These are phyloP conservation scores for Decorospora gaudefroyi DNA, from an alignment of 2,329 filamentous ascomycete genomes.

Conservation along the genomic window DNA sequence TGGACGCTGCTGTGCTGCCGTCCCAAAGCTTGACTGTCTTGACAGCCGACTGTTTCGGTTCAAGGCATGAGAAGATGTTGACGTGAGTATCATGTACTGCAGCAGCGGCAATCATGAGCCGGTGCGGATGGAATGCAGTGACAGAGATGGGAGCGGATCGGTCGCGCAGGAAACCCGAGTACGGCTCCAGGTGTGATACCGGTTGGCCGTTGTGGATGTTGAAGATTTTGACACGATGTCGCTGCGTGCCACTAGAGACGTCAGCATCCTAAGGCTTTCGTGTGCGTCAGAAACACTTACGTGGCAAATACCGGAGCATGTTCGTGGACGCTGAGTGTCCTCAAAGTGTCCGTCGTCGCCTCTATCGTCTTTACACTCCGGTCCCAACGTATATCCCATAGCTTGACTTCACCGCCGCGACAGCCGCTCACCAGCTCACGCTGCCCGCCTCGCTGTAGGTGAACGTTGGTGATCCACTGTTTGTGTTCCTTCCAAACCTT, in stretches of 20 bases:
- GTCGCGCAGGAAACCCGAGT: slow-evolving; percentile 84
- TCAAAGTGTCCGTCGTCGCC: slow-evolving; percentile 75
- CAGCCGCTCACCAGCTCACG: slow-evolving; percentile 89
- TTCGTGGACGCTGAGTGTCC: slow-evolving; percentile 90
- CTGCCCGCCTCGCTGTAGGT: slow-evolving; percentile 94
- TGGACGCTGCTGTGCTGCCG: slow-evolving; percentile 25
- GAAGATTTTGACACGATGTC: slow-evolving; percentile 88
- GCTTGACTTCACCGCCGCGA: slow-evolving; percentile 86
- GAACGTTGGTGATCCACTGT: slow-evolving; percentile 94
- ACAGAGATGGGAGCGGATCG: slow-evolving; percentile 81
- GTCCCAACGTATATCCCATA: slow-evolving; percentile 95
- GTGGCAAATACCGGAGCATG: slow-evolving; percentile 89
- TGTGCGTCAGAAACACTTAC: slow-evolving; percentile 61
- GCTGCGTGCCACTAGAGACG: slow-evolving; percentile 73
- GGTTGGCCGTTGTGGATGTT: slow-evolving; percentile 77
- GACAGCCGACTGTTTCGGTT: slow-evolving; percentile 27
- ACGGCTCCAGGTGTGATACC: slow-evolving; percentile 84
- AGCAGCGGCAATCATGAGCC: slow-evolving; percentile 85
- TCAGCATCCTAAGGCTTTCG: slow-evolving; percentile 47
- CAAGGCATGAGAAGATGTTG: slow-evolving; percentile 71
- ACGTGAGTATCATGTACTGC: slow-evolving; percentile 87
- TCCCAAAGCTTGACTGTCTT: slow-evolving; percentile 46
- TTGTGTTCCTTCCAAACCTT: slow-evolving; percentile 96
- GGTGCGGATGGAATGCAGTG: slow-evolving; percentile 94
- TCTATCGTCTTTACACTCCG: slow-evolving; percentile 72